A percentile compares a stretch with the other conserved stretches of the same genome.
Conservation (phyloP, 352 stramenopile genomes). For the Phytophthora pseudosyringae region DNA sequence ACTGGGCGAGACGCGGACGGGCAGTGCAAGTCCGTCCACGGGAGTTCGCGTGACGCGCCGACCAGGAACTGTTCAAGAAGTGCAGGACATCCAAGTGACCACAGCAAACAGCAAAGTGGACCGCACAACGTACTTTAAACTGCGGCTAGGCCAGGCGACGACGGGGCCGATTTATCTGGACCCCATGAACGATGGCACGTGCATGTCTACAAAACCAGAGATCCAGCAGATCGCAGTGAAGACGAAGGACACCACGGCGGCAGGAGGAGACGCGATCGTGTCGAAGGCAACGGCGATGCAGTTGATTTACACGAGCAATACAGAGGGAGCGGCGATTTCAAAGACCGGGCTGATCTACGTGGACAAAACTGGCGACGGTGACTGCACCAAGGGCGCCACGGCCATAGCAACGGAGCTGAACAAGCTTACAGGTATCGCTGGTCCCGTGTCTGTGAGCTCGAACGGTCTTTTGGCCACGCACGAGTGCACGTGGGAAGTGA, state of each 20-base stretch:
- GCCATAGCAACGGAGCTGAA: constrained; percentile 63
- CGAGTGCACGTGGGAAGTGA: constrained; percentile 89
- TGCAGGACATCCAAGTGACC: constrained; percentile 72
- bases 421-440: constrained; percentile 45
- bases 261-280: constrained; percentile 90
- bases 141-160: constrained; percentile 48
- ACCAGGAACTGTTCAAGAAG: constrained; percentile 61
- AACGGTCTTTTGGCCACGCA: constrained; percentile 59
- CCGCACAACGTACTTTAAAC: constrained; percentile 44
- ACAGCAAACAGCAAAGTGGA: constrained; percentile 49
- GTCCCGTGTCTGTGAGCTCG: constrained; percentile 54
- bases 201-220: constrained; percentile 69
- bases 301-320: constrained; percentile 87
- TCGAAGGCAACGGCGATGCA: constrained; percentile 87
- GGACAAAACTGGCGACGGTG: constrained; percentile 70
- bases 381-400: constrained; percentile 78
- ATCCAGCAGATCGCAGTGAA: constrained; percentile 92
- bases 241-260: constrained; percentile 90
- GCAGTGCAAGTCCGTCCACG: constrained; percentile 47
- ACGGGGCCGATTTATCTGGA: constrained; percentile 90
- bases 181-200: constrained; percentile 65
- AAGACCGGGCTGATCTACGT: constrained; percentile 85
- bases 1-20: constrained; percentile 61
- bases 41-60: constrained; percentile 53
- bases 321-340: constrained; percentile 46